Base-by-base conservation (phyloP, 2,329 filamentous ascomycete species). In the Aspergillus cejpii region DNA sequence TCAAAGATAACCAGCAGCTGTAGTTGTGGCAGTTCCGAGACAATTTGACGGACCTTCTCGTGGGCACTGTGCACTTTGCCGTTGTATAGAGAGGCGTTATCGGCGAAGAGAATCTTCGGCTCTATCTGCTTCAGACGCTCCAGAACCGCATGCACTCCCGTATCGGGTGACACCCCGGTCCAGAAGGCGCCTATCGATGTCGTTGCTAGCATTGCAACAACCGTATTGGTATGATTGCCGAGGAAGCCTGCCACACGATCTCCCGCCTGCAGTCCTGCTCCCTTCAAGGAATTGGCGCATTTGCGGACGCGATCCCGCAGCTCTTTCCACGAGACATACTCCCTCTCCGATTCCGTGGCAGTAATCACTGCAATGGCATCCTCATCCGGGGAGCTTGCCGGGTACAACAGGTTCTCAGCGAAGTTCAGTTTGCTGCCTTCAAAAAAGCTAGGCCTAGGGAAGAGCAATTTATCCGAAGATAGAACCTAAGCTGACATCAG, bases 151-250 rank as follows among this genome's bases (percentile, higher is more conserved):
- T 87, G 87, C 1, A 94, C 87, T 8, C 91, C 91, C 12, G 85
- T 95, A 64, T 97, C 91, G 2, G 91, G 89, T 57, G 87, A 94
- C 39, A 96, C 87, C 5, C 86, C 86, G 0, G 90, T 95, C 91
- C 91, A 97, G 28, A 95, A 79, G 12, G 86, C 90, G 23, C 92
- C 92, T 2, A 96, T 66, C 1, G 87, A 81, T 0, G 88, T 83
- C 0, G 88, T 79, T 1, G 87, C 86, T 24, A 98, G 75, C 83
- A 94, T 92, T 15, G 88, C 87, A 8, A 96, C 82, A 15, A 97
- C 71, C 0, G 90, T 85, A 64, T 94, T 85, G 5, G 81, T 80
- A 64, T 96, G 89, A 60, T 98, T 97, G 17, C 87, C 91, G 11
- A 96, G 81, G 61, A 90, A 95, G 6, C 80, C 81, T 17, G 78